Evolutionary conservation across 768 basidiomycete genomes (phyloP).

Genomic region (Tylopilus rubrobrunneus): DNA sequence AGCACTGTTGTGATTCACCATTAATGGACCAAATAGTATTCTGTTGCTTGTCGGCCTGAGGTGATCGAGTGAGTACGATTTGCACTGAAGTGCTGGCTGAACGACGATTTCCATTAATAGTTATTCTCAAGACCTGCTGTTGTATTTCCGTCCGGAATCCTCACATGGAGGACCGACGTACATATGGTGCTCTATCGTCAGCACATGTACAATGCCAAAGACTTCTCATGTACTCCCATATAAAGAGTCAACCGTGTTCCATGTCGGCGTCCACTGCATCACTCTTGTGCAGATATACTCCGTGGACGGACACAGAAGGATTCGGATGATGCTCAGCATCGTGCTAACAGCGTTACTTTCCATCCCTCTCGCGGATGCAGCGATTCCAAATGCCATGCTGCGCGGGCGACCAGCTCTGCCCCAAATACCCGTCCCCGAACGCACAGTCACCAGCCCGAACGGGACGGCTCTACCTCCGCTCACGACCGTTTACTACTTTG

Average conservation of each 20-base stretch:
- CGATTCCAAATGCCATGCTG: constrained; percentile 18
- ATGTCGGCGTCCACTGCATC: not conserved
- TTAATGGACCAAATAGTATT: too few relatives aligned
- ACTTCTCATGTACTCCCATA: constrained; percentile 8
- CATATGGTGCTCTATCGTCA: constrained; percentile 1
- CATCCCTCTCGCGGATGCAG: constrained; percentile 17
- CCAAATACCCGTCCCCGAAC: constrained; percentile 8
- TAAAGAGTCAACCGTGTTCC: not conserved
- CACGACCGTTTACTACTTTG: constrained; percentile 28
- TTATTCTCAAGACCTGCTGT: too few relatives aligned
- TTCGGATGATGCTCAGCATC: constrained; percentile 9
- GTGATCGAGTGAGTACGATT: not conserved
- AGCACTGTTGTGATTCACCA: too few relatives aligned
- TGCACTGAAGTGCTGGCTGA: not conserved
- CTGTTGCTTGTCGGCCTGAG: not conserved
- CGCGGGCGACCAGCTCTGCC: constrained; percentile 18
- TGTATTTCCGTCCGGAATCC: not conserved
- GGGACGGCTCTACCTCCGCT: constrained; percentile 25
- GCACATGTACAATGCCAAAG: constrained; percentile 1
- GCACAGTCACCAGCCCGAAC: constrained; percentile 13
- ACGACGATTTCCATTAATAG: constrained; percentile 1
- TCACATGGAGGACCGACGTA: constrained; percentile 1
- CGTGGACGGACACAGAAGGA: not conserved
- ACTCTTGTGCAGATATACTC: not conserved
- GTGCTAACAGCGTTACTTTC: constrained; percentile 9